Base-by-base conservation (phyloP, 805 yeast species). In the Cyberlindnera mycetangii region DNA sequence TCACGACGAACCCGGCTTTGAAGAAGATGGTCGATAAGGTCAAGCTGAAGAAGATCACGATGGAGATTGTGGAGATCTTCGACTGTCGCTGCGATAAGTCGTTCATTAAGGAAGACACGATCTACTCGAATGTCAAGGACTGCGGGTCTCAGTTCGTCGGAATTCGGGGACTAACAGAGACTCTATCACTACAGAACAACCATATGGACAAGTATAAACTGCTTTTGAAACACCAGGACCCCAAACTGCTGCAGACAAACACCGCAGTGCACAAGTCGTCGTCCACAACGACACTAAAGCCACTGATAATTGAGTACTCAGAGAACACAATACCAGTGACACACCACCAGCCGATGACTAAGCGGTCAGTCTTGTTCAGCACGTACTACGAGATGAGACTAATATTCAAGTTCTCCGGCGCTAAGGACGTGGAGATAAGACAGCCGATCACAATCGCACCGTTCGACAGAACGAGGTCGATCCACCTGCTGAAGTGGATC, bases 361-460 rank as follows among this genome's bases (percentile, higher is more conserved):
- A 74, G 15, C 58, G 70, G 12, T 82, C 84, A 0, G 68, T 67
- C 36, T 64, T 78, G 18, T 81, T 70, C 52, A 69, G 78, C 20
- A 59, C 80, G 8, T 66, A 77, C 20, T 82, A 78, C 56, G 79
- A 76, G 48, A 52, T 77, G 4, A 58, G 70, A 0, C 41, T 51
- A 6, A 36, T 32, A 14, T 47, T 81, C 18, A 78, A 76, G 44
- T 68, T 77, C 35, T 78, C 76, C 47, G 75, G 70, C 32, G 74
- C 76, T 3, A 77, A 76, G 50, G 78, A 76, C 45, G 63, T 79
- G 32, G 75, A 71, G 35, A 58, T 76, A 10, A 58, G 65, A 14
- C 69, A 78, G 18, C 85, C 83, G 2, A 61, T 82, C 5, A 75
- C 75, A 1, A 68, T 82, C 0, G 67, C 81, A 21, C 81, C 82